A percentile compares a stretch with the other conserved stretches of the same genome.
phyloP scores from a whole-genome alignment of 352 stramenopile genomes.

The Phytophthora hibernalis region DNA sequence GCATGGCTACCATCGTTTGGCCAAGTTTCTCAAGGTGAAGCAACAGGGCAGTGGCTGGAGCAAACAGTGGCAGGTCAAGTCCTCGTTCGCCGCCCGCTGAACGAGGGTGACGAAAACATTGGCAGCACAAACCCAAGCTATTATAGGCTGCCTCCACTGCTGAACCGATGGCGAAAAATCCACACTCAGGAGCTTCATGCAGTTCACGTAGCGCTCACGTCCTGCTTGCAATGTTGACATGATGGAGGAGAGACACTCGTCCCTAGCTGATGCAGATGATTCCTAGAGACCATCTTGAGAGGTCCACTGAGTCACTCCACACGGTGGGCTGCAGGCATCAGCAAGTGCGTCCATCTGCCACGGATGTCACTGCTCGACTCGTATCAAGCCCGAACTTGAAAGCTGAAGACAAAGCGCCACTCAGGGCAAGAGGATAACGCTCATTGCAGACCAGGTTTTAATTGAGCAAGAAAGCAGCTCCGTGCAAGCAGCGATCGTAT shows the following conservation, averaged over 20 bases:
- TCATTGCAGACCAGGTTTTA: too few species aligned
- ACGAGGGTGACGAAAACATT: constrained; percentile 10
- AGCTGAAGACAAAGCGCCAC: too few species aligned
- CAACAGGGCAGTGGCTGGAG: background rate
- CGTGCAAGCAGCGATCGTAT: background rate
- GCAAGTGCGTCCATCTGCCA: too few species aligned
- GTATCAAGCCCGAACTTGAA: too few species aligned
- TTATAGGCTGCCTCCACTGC: background rate
- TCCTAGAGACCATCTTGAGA: too few species aligned
- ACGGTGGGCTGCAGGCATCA: too few species aligned
- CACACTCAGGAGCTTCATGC: background rate
- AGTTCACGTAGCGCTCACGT: too few species aligned
- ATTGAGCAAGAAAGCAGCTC: too few species aligned
- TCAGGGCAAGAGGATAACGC: too few species aligned
- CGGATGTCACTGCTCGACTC: too few species aligned
- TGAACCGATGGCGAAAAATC: constrained; percentile 21
- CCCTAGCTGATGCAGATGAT: constrained; percentile 7
- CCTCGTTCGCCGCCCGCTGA: constrained; percentile 22
- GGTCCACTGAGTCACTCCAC: too few species aligned
- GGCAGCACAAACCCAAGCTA: background rate
- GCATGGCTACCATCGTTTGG: constrained; percentile 23
- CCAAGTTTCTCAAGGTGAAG: constrained; percentile 23
- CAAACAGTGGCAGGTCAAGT: constrained; percentile 12
- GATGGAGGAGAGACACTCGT: constrained; percentile 10
- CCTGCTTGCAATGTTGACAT: background rate